phyloP scores from a whole-genome alignment of 2,329 filamentous ascomycete genomes.

The Trichoderma citrinoviride region DNA sequence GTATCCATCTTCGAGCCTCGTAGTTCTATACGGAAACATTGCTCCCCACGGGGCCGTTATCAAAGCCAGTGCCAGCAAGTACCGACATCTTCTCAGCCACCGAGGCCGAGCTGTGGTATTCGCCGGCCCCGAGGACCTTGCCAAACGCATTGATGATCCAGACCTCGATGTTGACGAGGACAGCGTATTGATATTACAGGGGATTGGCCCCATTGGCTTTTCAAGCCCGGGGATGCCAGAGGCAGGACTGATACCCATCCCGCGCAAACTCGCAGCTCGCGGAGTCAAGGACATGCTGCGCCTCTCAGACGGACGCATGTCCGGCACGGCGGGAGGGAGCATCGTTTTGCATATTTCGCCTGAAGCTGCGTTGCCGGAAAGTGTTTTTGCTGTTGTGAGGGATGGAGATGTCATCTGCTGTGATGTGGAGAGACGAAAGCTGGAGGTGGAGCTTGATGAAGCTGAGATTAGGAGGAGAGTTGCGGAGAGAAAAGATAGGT shows the following conservation, averaged over 20 bases:
- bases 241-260: conserved; percentile 60
- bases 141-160: conserved; percentile 56
- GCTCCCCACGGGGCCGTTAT: conserved; percentile 80
- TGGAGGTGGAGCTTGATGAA: conserved; percentile 59
- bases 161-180: conserved; percentile 59
- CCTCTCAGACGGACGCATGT: conserved; percentile 84
- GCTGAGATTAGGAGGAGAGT: conserved; percentile 57
- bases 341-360: conserved; percentile 86
- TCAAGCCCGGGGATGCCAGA: conserved; percentile 87
- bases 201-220: conserved; percentile 78
- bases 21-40: conserved; percentile 80
- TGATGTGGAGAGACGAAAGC: conserved; percentile 65
- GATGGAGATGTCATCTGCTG: conserved; percentile 79
- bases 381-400: conserved; percentile 72
- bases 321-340: conserved; percentile 82
- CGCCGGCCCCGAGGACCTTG: conserved; percentile 72
- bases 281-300: conserved; percentile 78
- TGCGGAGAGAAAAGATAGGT: neutral
- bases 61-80: conserved; percentile 84
- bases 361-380: conserved; percentile 73
- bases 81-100: conserved; percentile 56
- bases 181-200: conserved; percentile 75
- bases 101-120: conserved; percentile 60
- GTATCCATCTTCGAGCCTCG: conserved; percentile 73
- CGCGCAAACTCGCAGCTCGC: conserved; percentile 74